phyloP scores from a whole-genome alignment of 2,329 filamentous ascomycete species.

The Raffaelea arxii region DNA sequence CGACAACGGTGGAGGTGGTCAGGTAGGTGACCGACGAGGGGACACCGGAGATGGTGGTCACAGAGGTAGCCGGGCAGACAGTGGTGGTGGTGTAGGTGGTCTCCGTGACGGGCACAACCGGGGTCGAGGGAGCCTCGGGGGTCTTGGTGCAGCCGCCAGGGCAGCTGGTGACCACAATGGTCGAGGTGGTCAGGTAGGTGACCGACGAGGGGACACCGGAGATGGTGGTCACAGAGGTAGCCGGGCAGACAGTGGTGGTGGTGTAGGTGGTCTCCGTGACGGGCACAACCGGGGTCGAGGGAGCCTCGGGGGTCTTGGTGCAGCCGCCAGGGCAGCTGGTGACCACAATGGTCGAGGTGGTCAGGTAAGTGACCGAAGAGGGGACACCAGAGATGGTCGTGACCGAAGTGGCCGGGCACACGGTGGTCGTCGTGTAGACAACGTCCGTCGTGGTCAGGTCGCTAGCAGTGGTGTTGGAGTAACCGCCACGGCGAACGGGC shows the following conservation, averaged over 20 bases:
- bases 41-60: neutral
- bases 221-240: constrained; percentile 29
- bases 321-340: neutral
- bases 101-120: neutral
- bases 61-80: constrained; percentile 20
- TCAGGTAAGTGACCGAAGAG: constrained; percentile 8
- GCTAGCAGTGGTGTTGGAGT: constrained; percentile 10
- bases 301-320: constrained; percentile 21
- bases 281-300: neutral
- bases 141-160: constrained; percentile 19
- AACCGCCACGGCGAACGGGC: constrained; percentile 6
- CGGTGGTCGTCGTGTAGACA: constrained; percentile 26
- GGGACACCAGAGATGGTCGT: neutral
- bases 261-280: neutral
- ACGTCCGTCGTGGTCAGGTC: constrained; percentile 1
- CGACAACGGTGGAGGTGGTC: constrained; percentile 34
- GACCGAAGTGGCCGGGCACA: constrained; percentile 19
- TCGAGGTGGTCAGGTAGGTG: constrained; percentile 32
- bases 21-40: neutral
- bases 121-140: constrained; percentile 20
- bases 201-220: constrained; percentile 30
- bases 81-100: constrained; percentile 29
- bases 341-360: constrained; percentile 33
- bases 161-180: constrained; percentile 30
- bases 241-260: constrained; percentile 17